Base-by-base conservation (phyloP, 2,329 filamentous ascomycete species). In the Pseudogymnoascus sp. region DNA sequence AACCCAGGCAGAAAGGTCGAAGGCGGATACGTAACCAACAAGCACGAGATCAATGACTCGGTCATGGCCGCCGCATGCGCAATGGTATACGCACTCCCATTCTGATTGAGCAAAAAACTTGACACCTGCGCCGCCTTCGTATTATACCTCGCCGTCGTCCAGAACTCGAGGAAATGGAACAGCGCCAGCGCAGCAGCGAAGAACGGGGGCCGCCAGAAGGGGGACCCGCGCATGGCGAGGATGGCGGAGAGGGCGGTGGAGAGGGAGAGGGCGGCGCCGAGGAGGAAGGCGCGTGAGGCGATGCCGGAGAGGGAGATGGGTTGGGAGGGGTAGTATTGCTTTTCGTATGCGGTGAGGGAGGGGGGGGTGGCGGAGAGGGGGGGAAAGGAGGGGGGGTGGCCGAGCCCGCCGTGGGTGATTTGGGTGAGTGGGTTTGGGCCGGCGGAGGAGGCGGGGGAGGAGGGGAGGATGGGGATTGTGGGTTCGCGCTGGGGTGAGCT, bases 121-220 rank as follows among this genome's bases (percentile, higher is more conserved):
- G 84, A 83, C 19, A 93, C 80, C 24, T 81, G 83, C 19, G 90
- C 91, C 61, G 86, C 81, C 14, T 82, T 81, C 0, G 90, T 91
- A 76, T 97, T 97, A 77, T 89, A 90, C 63, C 82, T 80, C 7
- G 93, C 93, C 0, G 93, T 97, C 33, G 87, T 91, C 81, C 87
- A 96, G 80, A 93, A 99, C 77, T 99, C 95, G 75, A 97, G 86
- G 77, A 96, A 97, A 80, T 99, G 95, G 78, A 97, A 97, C 31
- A 88, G 70, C 26, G 87, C 83, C 59, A 97, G 86, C 13, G 86
- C 79, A 61, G 78, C 78, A 59, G 88, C 71, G 77, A 93, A 93
- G 73, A 87, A 85, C 31, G 85, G 82, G 6, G 83, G 73, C 63
- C 86, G 83, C 85, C 85, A 88, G 63, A 83, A 75, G 0, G 68